Evolutionary conservation across 306 rosid species (phyloP), one percentile per base, ranked within the genome.

Genomic region (Calophaca sinica): DNA sequence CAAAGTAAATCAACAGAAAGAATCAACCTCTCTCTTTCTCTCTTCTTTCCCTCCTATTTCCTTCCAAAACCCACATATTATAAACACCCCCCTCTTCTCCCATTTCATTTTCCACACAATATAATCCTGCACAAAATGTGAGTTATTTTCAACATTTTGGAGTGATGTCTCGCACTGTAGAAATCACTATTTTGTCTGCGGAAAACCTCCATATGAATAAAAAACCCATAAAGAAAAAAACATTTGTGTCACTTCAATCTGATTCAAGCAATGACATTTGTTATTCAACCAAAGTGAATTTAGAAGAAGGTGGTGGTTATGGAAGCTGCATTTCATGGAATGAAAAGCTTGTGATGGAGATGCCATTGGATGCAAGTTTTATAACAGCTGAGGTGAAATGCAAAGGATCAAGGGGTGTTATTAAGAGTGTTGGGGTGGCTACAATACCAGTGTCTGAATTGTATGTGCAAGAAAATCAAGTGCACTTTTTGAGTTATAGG

Each of bases 401-500:
- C 69, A 81, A 82, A 76, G 72, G 75, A 8, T 13, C 74, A 9
- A 68, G 53, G 41, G 74, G 90, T 35, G 73, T 83, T 6, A 46
- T 41, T 4, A 76, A 31, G 48, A 59, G 71, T 26, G 55, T 88
- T 46, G 91, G 87, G 5, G 61, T 71, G 41, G 88, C 86, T 0
- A 77, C 28, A 42, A 68, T 90, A 44, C 86, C 89, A 5, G 82
- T 72, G 1, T 80, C 92, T 4, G 93, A 90, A 9, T 86, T 90
- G 3, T 0, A 44, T 3, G 44, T 90, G 52, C 89, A 86, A 15
- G 77, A 83, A 59, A 35, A 71, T 26, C 76, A 84, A 53, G 42
- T 68, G 78, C 93, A 86, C 14, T 84, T 83, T 41, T 33, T 88
- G 83, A 90, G 96, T 69, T 90, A 90, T 38, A 79, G 93, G 59